These are phyloP conservation scores for Circinella minor DNA, from an alignment of 371 early-diverging fungal genomes.

Conservation along the genomic window DNA sequence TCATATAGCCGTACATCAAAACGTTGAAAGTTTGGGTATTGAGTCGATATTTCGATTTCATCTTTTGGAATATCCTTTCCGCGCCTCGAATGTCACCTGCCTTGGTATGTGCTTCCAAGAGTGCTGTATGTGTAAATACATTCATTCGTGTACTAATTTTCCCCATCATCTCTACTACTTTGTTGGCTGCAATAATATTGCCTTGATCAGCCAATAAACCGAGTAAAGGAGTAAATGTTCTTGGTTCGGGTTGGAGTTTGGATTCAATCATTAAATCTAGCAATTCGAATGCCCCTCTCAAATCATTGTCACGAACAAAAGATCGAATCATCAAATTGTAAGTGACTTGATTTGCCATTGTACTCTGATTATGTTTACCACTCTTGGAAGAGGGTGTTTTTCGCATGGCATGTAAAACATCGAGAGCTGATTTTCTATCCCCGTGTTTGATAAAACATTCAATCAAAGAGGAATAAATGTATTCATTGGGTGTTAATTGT, in stretches of 20 bases:
- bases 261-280: constrained; percentile 32
- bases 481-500: constrained; percentile 27
- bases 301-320: constrained; percentile 23
- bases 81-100: constrained; percentile 43
- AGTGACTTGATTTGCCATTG: constrained; percentile 16
- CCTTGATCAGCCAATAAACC: constrained; percentile 37
- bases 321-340: constrained; percentile 40
- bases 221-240: constrained; percentile 35
- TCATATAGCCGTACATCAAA: constrained; percentile 38
- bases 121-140: constrained; percentile 29
- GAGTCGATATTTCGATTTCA: constrained; percentile 27
- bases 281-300: constrained; percentile 30
- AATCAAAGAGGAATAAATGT: constrained; percentile 42
- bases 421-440: constrained; percentile 32
- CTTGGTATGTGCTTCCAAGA: constrained; percentile 52
- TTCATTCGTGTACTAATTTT: constrained; percentile 29
- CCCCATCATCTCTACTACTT: constrained; percentile 31
- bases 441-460: constrained; percentile 36
- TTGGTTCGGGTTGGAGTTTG: constrained; percentile 13
- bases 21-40: constrained; percentile 38
- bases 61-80: constrained; percentile 34
- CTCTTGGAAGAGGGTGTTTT: background rate
- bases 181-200: constrained; percentile 24
- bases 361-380: background rate
- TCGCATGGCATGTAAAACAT: constrained; percentile 27